These are phyloP conservation scores for Dendrobium nobile DNA, from an alignment of 106 monocot species.

Conservation along the genomic window DNA sequence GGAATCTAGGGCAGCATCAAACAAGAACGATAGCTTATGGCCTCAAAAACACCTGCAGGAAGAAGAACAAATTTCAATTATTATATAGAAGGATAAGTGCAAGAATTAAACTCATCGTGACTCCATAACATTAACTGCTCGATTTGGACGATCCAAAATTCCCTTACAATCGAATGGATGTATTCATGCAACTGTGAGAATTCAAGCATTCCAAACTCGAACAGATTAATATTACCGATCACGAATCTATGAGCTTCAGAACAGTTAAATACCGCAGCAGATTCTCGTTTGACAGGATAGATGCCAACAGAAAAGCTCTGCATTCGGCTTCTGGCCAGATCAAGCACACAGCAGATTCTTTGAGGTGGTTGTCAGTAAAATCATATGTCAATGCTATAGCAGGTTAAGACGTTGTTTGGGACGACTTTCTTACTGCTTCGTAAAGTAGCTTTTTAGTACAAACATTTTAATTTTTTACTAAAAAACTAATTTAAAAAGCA, in stretches of 20 bases:
- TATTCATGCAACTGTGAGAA: not conserved
- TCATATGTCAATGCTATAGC: not conserved
- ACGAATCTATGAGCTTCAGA: not conserved
- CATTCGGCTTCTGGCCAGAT: not conserved
- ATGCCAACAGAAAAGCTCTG: not conserved
- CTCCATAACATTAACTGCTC: not conserved
- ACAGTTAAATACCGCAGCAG: not conserved
- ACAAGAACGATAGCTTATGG: not conserved
- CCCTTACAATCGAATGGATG: not conserved
- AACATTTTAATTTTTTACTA: no score
- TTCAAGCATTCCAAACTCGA: no score
- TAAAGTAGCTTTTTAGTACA: no score
- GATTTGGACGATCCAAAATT: not conserved
- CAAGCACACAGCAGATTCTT: not conserved
- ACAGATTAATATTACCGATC: no score
- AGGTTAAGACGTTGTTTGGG: not conserved
- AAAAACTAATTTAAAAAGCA: no score
- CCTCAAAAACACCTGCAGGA: not conserved
- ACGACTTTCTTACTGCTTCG: no score
- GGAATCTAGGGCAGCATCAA: not conserved
- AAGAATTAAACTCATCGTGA: not conserved
- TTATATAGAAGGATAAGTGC: not conserved
- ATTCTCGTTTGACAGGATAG: not conserved
- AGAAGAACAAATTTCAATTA: not conserved
- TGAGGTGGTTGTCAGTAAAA: not conserved